Evolutionary conservation across 2,329 filamentous ascomycete genomes (phyloP), one percentile per base, ranked within the genome.

Genomic region (Ceratocystis destructans): DNA sequence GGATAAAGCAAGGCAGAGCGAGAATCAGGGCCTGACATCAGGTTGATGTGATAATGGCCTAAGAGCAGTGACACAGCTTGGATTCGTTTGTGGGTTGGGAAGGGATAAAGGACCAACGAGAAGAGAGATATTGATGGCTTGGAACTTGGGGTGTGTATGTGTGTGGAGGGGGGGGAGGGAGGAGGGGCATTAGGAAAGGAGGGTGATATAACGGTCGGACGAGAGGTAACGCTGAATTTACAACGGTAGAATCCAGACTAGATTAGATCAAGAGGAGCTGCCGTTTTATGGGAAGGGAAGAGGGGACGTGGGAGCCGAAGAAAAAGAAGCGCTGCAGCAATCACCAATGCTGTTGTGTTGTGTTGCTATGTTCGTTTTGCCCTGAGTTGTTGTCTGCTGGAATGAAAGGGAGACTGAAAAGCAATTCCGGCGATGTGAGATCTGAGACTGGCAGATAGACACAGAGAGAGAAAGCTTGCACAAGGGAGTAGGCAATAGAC

Each of bases 401-500:
- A 53, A 64, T 64, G 62, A 37, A 55, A 64, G 62, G 62, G 46
- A 64, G 62, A 12, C 28, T 20, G 6, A 8, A 53, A 50, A 53
- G 62, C 46, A 64, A 55, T 55, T 31, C 46, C 31, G 46, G 7
- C 8, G 31, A 37, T 15, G 22, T 37, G 55, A n/a, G 17, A 57
- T 57, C 17, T 33, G 53, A 57, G 25, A 57, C 53, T 57, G 53
- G 5, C 31, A 37, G 17, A 28, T 17, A 37, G 17, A 37, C 31
- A 37, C 5, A n/a, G 25, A 10, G 37, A 41, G 10, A 41, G 37
- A 41, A 41, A 41, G 37, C 37, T 41, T 41, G 37, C 37, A 41
- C 37, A 41, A 41, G 37, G 37, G 37, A 41, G 37, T 12, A 15
- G 37, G 37, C 12, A 41, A 41, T 12, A 41, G 37, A 41, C 10